Percentiles rank a stretch among this genome's conserved stretches.
phyloP scores from a whole-genome alignment of 352 stramenopile species.

The Globisporangium heterothallicum region DNA sequence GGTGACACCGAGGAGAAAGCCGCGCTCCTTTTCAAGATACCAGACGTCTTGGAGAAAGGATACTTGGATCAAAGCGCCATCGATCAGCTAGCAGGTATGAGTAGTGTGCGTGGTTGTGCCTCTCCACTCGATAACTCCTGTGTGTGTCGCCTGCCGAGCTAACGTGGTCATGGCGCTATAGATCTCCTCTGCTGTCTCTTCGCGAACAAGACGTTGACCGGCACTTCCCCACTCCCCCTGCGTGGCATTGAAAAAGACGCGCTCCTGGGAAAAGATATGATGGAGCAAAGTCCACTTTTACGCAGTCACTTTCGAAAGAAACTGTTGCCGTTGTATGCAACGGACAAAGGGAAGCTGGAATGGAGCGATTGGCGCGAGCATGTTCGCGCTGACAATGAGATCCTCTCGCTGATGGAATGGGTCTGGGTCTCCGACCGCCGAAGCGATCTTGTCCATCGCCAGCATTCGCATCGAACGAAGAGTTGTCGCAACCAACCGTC shows the following conservation, averaged over 20 bases:
- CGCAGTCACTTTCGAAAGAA: constrained; percentile 40
- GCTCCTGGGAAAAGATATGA: constrained; percentile 4
- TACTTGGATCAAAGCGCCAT: constrained; percentile 32
- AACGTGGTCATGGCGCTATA: constrained; percentile 5
- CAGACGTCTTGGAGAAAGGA: constrained; percentile 21
- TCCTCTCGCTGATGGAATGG: constrained; percentile 34
- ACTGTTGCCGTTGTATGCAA: constrained; percentile 24
- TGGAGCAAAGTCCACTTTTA: constrained; percentile 36
- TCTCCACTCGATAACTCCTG: no score
- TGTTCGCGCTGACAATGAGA: constrained; percentile 24
- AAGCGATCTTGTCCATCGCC: neutral
- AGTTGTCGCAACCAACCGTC: neutral
- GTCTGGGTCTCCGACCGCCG: constrained; percentile 6
- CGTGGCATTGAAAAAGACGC: constrained; percentile 8
- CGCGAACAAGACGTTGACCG: constrained; percentile 28
- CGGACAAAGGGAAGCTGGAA: constrained; percentile 18
- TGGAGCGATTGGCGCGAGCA: constrained; percentile 34
- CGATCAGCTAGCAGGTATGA: constrained; percentile 41
- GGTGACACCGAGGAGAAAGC: constrained; percentile 46
- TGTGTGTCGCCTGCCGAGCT: no score
- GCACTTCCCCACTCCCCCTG: constrained; percentile 4
- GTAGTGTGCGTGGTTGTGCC: neutral
- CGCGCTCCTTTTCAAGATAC: constrained; percentile 43
- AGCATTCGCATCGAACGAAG: constrained; percentile 1
- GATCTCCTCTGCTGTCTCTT: constrained; percentile 50